Evolutionary conservation across 1,284 basidiomycete species (phyloP), one percentile per base, ranked within the genome.

Genomic region (Melampsora americana): DNA sequence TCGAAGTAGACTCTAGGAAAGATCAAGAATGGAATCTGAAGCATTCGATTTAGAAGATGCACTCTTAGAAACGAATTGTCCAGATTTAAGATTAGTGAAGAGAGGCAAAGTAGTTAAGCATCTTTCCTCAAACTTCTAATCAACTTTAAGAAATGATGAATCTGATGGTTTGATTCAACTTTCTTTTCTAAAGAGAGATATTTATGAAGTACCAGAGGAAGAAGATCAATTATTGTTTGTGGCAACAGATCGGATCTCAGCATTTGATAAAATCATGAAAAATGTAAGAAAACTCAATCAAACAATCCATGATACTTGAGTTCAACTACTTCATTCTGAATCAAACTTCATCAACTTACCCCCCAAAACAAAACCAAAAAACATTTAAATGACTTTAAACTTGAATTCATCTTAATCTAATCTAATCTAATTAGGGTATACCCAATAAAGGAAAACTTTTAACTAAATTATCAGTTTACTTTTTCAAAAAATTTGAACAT

Each of bases 191-290:
- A n/a, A 76, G 73, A 88, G 94, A 77, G 93, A 97, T 84, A 90
- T 96, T 80, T 97, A 96, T 83, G 84, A 86, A 18, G 81, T 86
- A 64, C 91, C 79, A 85, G 88, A 78, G 84, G 87, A 78, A 84
- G 79, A 90, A 76, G 87, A 88, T 78, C 84, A 84, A 79, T 87
- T 97, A 35, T 87, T 99, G 75, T 98, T 99, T 83, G 90, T 99
- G 71, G 94, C 95, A 6, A 92, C 92, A 18, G 96, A 99, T 85
- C 87, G 96, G 78, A 96, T 98, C 82, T 95, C 92, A 26, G 95
- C 95, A 0, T 99, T 93, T 84, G 95, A 99, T 86, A 91, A 98
- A 78, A 90, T 96, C 82, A 87, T 97, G 81, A 88, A 89, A 83
- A 93, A 94, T 83, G 93, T 95, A 81, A 79, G 42, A 1, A 35